Conservation (phyloP, 2,329 filamentous ascomycete species). For the Tothia fuscella region DNA sequence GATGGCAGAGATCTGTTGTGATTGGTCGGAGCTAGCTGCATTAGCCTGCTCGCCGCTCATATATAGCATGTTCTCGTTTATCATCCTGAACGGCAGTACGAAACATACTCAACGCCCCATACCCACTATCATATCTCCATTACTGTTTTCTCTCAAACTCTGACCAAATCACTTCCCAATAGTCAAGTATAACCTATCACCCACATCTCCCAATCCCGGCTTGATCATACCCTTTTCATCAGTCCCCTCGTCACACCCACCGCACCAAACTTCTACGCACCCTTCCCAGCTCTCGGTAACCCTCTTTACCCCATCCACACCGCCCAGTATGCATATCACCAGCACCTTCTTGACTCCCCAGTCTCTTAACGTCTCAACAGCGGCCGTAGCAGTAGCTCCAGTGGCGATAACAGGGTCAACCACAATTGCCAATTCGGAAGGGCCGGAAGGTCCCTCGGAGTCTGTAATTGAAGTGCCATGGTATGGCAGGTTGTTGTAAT, state of each 20-base stretch:
- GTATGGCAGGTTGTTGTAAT: conserved; percentile 93
- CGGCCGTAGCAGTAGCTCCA: conserved; percentile 76
- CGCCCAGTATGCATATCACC: conserved; percentile 64
- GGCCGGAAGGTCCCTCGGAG: conserved; percentile 27
- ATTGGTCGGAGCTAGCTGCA: no score
- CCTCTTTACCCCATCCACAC: conserved; percentile 53
- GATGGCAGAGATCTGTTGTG: no score
- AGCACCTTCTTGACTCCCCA: conserved; percentile 83
- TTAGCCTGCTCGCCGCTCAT: no score
- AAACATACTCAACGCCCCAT: no score
- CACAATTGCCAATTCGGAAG: conserved; percentile 60
- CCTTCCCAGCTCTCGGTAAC: conserved; percentile 71
- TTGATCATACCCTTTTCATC: conserved; percentile 80
- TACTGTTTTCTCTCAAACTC: no score
- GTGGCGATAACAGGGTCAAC: conserved; percentile 92
- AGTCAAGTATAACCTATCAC: conserved; percentile 79
- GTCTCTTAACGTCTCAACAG: conserved; percentile 77
- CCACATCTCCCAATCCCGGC: conserved; percentile 81
- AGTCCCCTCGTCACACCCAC: conserved; percentile 62
- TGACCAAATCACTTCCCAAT: conserved; percentile 75
- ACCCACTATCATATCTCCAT: no score
- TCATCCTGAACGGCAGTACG: no score
- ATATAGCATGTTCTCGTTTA: no score
- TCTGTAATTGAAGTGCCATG: conserved; percentile 39
- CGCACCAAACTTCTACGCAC: conserved; percentile 69